Percentiles rank a stretch among this genome's conserved stretches.
Evolutionary conservation across 2,329 filamentous ascomycete genomes (phyloP).

Genomic region (Pyricularia sp.): DNA sequence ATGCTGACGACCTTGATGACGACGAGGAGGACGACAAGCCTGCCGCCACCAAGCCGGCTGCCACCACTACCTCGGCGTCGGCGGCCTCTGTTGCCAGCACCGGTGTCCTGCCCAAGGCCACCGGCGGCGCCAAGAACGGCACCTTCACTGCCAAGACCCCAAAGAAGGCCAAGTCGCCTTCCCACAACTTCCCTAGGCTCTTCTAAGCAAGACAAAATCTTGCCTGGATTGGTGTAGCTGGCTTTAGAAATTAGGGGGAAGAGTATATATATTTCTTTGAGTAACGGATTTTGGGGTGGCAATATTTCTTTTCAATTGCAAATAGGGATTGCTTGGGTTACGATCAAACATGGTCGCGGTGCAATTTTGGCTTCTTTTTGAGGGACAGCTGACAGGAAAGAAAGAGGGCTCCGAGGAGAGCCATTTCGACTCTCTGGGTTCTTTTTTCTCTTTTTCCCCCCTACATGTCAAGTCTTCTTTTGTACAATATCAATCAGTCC

Average conservation of each 20-base stretch:
- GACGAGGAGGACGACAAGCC: neutral
- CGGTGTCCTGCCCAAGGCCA: neutral
- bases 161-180: neutral
- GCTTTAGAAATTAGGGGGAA: neutral
- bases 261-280: neutral
- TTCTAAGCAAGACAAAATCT: neutral
- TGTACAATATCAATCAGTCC: neutral
- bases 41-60: neutral
- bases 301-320: neutral
- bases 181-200: neutral
- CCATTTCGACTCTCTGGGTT: neutral
- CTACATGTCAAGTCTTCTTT: neutral
- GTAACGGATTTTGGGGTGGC: neutral
- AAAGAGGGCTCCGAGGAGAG: neutral
- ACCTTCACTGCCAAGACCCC: neutral
- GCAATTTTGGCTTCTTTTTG: neutral
- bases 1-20: neutral
- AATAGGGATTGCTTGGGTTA: neutral
- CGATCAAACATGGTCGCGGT: neutral
- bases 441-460: neutral
- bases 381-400: neutral
- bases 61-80: neutral
- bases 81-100: neutral
- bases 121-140: neutral
- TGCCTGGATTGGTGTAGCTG: neutral